A percentile compares a stretch with the other conserved stretches of the same genome.
Evolutionary conservation across 371 early-diverging fungal species (phyloP).

Genomic region (Apophysomyces variabilis): DNA sequence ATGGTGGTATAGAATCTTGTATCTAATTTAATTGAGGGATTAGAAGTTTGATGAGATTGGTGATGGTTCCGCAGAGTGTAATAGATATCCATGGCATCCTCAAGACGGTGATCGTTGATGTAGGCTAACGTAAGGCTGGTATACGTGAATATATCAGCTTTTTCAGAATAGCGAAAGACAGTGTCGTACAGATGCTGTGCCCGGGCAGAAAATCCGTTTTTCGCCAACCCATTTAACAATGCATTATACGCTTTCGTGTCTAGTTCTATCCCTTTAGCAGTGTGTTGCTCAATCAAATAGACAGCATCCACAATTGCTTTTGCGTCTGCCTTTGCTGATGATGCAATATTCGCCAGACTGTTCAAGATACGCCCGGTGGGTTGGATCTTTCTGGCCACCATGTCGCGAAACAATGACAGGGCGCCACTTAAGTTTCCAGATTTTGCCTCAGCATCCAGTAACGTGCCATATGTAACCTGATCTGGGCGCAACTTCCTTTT

Average conservation of each 20-base stretch:
- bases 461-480: constrained; percentile 55
- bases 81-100: constrained; percentile 53
- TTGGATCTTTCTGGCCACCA: constrained; percentile 29
- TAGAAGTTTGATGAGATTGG: neutral
- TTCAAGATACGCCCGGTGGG: constrained; percentile 43
- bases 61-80: constrained; percentile 42
- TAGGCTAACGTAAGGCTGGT: constrained; percentile 48
- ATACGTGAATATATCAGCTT: constrained; percentile 38
- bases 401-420: constrained; percentile 39
- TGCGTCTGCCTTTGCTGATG: constrained; percentile 8
- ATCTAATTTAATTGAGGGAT: constrained; percentile 19
- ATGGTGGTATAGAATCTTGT: constrained; percentile 29
- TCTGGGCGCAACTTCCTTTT: constrained; percentile 41
- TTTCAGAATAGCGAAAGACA: constrained; percentile 32
- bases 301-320: neutral
- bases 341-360: constrained; percentile 33
- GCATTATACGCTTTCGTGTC: constrained; percentile 32
- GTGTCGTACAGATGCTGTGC: constrained; percentile 47
- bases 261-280: neutral
- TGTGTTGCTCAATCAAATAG: constrained; percentile 11
- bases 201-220: constrained; percentile 34
- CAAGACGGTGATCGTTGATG: constrained; percentile 35
- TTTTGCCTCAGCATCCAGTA: constrained; percentile 50
- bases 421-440: constrained; percentile 39
- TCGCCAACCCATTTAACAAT: constrained; percentile 35